These are phyloP conservation scores for Pythium rishiriense DNA, from an alignment of 352 stramenopile genomes.

Conservation along the genomic window DNA sequence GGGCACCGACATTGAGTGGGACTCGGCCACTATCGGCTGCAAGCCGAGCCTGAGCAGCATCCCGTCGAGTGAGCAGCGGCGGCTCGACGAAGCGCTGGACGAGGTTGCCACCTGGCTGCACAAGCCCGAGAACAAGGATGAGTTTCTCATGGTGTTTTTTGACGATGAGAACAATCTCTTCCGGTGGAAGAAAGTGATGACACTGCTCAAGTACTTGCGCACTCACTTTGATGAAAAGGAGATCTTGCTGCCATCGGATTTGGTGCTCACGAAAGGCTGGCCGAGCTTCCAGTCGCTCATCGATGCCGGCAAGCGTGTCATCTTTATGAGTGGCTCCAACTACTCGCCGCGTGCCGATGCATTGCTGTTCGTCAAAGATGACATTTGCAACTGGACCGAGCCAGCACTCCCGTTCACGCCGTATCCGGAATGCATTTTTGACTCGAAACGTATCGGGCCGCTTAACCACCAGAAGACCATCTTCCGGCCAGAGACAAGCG, in stretches of 20 bases:
- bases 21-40: constrained; percentile 70
- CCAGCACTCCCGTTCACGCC: constrained; percentile 54
- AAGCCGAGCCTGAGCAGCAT: constrained; percentile 73
- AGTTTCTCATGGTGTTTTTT: constrained; percentile 86
- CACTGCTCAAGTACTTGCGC: constrained; percentile 65
- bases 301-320: constrained; percentile 56
- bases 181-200: constrained; percentile 80
- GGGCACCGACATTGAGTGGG: constrained; percentile 61
- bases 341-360: constrained; percentile 64
- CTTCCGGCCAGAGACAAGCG: constrained; percentile 81
- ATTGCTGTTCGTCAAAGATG: constrained; percentile 75
- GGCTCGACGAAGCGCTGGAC: constrained; percentile 42
- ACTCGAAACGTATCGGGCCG: constrained; percentile 39
- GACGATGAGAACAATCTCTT: constrained; percentile 74
- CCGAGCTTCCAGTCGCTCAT: constrained; percentile 69
- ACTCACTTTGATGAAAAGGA: constrained; percentile 57
- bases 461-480: constrained; percentile 54
- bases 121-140: constrained; percentile 45
- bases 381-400: constrained; percentile 80
- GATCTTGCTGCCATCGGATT: constrained; percentile 65
- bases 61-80: constrained; percentile 52
- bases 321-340: constrained; percentile 80
- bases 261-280: constrained; percentile 50
- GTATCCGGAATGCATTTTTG: constrained; percentile 66
- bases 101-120: constrained; percentile 66